Percentiles rank a stretch among this genome's conserved stretches.
Conservation (phyloP, 2,329 filamentous ascomycete genomes). For the Aspergillus sp. region DNA sequence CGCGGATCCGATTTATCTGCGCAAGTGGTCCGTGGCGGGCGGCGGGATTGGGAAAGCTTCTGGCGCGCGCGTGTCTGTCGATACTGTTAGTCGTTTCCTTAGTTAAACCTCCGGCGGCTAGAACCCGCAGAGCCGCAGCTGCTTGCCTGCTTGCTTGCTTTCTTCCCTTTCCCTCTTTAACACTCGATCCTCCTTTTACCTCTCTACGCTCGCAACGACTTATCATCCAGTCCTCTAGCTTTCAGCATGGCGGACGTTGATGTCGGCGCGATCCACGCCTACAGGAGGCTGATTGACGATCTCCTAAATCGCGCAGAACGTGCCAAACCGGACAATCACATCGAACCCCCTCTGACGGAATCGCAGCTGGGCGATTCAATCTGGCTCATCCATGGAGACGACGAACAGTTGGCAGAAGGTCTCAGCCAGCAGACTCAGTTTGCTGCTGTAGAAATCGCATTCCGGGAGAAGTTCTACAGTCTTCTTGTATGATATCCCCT, state of each 20-base stretch:
- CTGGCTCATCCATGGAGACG: conserved; percentile 39
- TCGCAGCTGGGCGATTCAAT: conserved; percentile 53
- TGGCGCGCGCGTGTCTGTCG: conserved; percentile 33
- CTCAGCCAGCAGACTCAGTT: conserved; percentile 58
- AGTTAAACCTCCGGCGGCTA: conserved; percentile 20
- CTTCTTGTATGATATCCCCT: conserved; percentile 64
- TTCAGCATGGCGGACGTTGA: conserved; percentile 37
- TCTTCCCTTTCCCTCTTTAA: conserved; percentile 7
- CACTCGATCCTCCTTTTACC: conserved; percentile 12
- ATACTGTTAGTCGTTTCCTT: conserved; percentile 7
- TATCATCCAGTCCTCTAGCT: neutral
- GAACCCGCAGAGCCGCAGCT: conserved; percentile 36
- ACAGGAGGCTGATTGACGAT: conserved; percentile 56
- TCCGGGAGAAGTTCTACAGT: conserved; percentile 75
- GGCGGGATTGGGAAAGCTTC: conserved; percentile 27
- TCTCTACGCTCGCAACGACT: neutral
- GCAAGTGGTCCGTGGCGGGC: conserved; percentile 31
- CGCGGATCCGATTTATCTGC: conserved; percentile 42
- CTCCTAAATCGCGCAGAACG: conserved; percentile 61
- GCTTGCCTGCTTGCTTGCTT: neutral
- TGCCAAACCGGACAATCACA: conserved; percentile 59
- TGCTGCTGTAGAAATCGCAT: conserved; percentile 79
- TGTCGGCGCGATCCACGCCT: conserved; percentile 42
- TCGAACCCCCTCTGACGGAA: conserved; percentile 76
- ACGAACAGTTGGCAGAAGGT: conserved; percentile 29